Evolutionary conservation across 1,139 yeast genomes (phyloP).

Genomic region (Blastobotrys capitulatus): DNA sequence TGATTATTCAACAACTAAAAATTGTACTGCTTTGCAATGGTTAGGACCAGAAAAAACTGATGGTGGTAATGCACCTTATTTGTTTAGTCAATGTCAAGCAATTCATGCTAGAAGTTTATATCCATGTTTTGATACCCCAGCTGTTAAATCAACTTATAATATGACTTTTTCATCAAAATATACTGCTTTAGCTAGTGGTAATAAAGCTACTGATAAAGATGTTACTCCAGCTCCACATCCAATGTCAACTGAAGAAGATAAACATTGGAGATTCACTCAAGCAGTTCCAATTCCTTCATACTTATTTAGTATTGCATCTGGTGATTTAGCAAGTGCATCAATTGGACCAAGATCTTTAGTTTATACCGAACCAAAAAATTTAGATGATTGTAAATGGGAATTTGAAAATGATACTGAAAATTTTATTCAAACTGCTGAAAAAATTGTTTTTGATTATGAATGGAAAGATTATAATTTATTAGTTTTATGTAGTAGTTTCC

Average conservation of each 20-base stretch:
- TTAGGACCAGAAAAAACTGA: conserved; percentile 72
- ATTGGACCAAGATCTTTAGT: conserved; percentile 88
- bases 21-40: conserved; percentile 86
- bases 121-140: conserved; percentile 91
- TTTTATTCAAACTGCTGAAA: conserved; percentile 76
- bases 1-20: conserved; percentile 58
- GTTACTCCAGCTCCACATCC: conserved; percentile 12
- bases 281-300: conserved; percentile 83
- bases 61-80: conserved; percentile 64
- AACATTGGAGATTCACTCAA: conserved; percentile 53
- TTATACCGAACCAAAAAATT: conserved; percentile 67
- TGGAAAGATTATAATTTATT: conserved; percentile 83
- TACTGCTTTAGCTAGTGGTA: conserved; percentile 70
- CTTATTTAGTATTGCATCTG: conserved; percentile 79
- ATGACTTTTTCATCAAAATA: conserved; percentile 59
- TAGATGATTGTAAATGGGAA: conserved; percentile 69
- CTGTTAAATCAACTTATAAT: conserved; percentile 62
- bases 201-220: conserved; percentile 28
- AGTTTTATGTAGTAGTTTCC: conserved; percentile 77
- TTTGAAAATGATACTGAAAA: conserved; percentile 73
- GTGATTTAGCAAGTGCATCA: conserved; percentile 60
- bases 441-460: conserved; percentile 73
- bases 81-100: conserved; percentile 89
- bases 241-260: conserved; percentile 7
- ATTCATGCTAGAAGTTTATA: conserved; percentile 84